Percentiles rank a stretch among this genome's conserved stretches.
Evolutionary conservation across 2,329 filamentous ascomycete genomes (phyloP).

Genomic region (Colletotrichum sp.): DNA sequence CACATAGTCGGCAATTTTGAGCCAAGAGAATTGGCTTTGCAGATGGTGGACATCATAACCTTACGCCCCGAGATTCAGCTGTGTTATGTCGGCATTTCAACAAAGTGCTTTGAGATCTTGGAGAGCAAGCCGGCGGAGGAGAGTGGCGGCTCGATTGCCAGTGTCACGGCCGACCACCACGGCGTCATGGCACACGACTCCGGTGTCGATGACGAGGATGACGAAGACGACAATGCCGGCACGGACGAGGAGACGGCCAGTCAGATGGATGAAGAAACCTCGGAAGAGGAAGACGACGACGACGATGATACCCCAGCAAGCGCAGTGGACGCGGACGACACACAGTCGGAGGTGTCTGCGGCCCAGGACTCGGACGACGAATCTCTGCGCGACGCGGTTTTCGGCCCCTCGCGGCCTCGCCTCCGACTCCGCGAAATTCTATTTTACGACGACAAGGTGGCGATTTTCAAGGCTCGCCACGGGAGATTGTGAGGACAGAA

Average conservation of each 20-base stretch:
- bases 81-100: slow-evolving; percentile 77
- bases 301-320: slow-evolving; percentile 35
- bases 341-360: slow-evolving; percentile 24
- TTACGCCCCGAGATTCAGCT: slow-evolving; percentile 77
- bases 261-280: slow-evolving; percentile 33
- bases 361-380: slow-evolving; percentile 50
- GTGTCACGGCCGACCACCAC: slow-evolving; percentile 21
- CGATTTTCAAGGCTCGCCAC: slow-evolving; percentile 79
- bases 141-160: slow-evolving; percentile 23
- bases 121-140: slow-evolving; percentile 62
- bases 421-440: slow-evolving; percentile 78
- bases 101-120: slow-evolving; percentile 82
- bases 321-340: slow-evolving; percentile 33
- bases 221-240: slow-evolving; percentile 39
- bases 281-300: slow-evolving; percentile 28
- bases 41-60: slow-evolving; percentile 79
- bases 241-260: slow-evolving; percentile 35
- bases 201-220: slow-evolving; percentile 35
- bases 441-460: slow-evolving; percentile 84
- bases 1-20: slow-evolving; percentile 61
- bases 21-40: slow-evolving; percentile 73
- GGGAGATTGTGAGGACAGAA: slow-evolving; percentile 44
- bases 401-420: slow-evolving; percentile 39
- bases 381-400: slow-evolving; percentile 52
- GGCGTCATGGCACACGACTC: slow-evolving; percentile 21